Base-by-base conservation (phyloP, 192 early-diverging fungal species). In the Umbelopsis sp. region DNA sequence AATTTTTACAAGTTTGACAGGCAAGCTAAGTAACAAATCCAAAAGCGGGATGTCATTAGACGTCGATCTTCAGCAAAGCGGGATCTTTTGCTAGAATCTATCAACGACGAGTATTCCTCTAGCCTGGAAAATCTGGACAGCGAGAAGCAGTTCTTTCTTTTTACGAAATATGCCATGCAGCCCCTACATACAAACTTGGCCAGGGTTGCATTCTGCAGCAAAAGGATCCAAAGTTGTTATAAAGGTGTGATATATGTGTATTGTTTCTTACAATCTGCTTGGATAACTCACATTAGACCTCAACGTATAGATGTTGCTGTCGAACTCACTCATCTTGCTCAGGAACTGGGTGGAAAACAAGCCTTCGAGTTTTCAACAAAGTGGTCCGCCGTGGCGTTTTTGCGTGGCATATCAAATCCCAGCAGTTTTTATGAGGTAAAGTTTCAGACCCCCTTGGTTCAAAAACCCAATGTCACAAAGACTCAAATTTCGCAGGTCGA, bases 131-230 rank as follows among this genome's bases (percentile, higher is more conserved):
- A 78, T 33, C 48, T 80, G 21, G 67, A 78, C 37, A 75, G 81
- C 22, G 81, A 85, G 27, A 81, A 77, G n/a, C 78, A 70, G 2
- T 85, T 78, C 46, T 79, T 85, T 46, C 66, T 70, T 11, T 72
- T 79, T 67, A 48, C 78, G 18, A 70, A 76, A 67, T 65, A 73
- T 3, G 70, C 78, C 18, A 77, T 85, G 41, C 22, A 71, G 6
- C 80, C 71, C 2, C 49, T 82, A 11, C 37, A 41, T 41, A 9
- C 10, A 41, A 6, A 1, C 37, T 41, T 41, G 37, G 5, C 37
- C 0, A 69, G 67, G 12, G 66, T 66, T 4, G 77, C 75, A 1
- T 74, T 82, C 27, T 68, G 9, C 64, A 76, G 35, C 22, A 67
- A 37, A 76, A 74, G 76, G 78, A 76, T 82, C 78, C 65, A 47